Evolutionary conservation across 176 grass and related monocot species (phyloP).

Genomic region (Tillandsia leiboldiana): DNA sequence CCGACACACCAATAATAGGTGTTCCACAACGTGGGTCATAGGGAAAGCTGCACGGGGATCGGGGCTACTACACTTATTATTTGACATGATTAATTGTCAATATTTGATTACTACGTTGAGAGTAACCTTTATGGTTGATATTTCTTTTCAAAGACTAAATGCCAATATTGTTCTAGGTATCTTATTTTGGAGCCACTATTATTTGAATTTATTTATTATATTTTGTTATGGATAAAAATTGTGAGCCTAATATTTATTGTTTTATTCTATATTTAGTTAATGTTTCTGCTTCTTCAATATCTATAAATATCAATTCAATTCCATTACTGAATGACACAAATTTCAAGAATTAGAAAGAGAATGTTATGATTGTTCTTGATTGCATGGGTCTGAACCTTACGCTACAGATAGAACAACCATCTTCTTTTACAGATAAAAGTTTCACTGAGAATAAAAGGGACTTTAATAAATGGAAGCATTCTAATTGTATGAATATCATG

Average conservation of each 20-base stretch:
- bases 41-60: no score
- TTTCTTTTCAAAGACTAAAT: neutral
- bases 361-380: neutral
- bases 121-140: no score
- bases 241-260: neutral
- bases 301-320: neutral
- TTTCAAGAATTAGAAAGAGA: constrained; percentile 1
- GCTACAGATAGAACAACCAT: neutral
- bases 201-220: neutral
- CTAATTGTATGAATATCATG: neutral
- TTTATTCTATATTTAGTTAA: neutral
- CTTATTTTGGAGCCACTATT: neutral
- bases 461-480: neutral
- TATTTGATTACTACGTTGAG: no score
- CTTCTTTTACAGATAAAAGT: neutral
- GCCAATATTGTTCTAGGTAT: neutral
- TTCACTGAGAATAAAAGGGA: neutral
- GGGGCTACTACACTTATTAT: no score
- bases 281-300: neutral
- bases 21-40: no score
- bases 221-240: neutral
- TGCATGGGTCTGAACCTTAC: neutral
- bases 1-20: no score
- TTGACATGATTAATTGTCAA: no score
- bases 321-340: neutral